These are phyloP conservation scores for Aspergillus bertholletiae DNA, from an alignment of 495 filamentous ascomycete species.

Conservation along the genomic window DNA sequence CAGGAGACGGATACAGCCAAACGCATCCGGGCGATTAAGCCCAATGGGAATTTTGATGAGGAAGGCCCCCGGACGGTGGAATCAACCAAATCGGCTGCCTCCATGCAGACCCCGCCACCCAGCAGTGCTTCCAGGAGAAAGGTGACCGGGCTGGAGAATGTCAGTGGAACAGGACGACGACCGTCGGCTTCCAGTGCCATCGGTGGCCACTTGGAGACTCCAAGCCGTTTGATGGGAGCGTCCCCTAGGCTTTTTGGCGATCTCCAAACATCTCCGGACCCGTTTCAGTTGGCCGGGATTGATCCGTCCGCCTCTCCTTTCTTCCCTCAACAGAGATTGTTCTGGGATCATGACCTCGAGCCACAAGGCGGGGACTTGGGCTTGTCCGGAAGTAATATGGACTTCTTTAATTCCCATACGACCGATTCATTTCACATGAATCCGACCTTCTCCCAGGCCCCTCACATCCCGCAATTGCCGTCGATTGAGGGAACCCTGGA, in stretches of 20 bases:
- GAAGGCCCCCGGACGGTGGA: conserved; percentile 36
- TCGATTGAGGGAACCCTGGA: conserved; percentile 37
- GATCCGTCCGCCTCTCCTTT: conserved; percentile 67
- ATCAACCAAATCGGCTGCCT: conserved; percentile 48
- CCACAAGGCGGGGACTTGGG: conserved; percentile 20
- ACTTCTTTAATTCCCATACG: conserved; percentile 10
- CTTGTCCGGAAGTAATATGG: conserved; percentile 7
- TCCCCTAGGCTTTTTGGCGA: conserved; percentile 49
- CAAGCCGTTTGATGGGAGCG: conserved; percentile 39
- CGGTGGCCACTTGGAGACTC: conserved; percentile 36
- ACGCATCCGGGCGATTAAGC: conserved; percentile 37
- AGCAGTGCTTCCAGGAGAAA: conserved; percentile 54
- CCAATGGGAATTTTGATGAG: conserved; percentile 29
- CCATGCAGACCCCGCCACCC: conserved; percentile 65
- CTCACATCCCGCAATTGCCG: conserved; percentile 38
- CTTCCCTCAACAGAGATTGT: conserved; percentile 62
- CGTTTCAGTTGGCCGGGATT: conserved; percentile 67
- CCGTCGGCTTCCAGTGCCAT: conserved; percentile 20
- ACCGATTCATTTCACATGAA: conserved; percentile 12
- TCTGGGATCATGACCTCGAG: conserved; percentile 66
- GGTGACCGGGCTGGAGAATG: conserved; percentile 31
- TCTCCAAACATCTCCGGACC: conserved; percentile 59
- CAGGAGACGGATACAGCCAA: conserved; percentile 44
- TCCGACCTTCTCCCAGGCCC: conserved; percentile 8
- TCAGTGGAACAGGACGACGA: conserved; percentile 20